phyloP scores from a whole-genome alignment of 768 basidiomycete species.

The Tubosaeta sp. region DNA sequence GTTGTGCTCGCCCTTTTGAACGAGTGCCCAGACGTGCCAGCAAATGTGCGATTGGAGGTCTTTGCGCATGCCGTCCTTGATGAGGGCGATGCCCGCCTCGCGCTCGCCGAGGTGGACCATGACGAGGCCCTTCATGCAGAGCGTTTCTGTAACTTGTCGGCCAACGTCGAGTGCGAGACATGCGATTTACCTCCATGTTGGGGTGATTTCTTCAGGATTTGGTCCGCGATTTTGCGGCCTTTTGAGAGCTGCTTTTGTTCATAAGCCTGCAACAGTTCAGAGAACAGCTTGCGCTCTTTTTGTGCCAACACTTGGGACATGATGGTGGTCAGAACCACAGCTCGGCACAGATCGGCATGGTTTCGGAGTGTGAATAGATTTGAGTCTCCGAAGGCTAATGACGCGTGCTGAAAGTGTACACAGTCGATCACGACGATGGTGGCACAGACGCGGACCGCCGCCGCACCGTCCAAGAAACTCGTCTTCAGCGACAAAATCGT shows the following conservation, averaged over 20 bases:
- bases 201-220: conserved; percentile 92
- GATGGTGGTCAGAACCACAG: conserved; percentile 6
- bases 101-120: conserved; percentile 74
- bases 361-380: conserved; percentile 2
- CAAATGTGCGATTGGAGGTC: conserved; percentile 90
- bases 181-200: conserved; percentile 78
- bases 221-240: conserved; percentile 85
- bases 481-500: conserved; percentile 79
- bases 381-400: conserved; percentile 5
- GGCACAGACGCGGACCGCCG: conserved; percentile 64
- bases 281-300: conserved; percentile 84
- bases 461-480: conserved; percentile 55
- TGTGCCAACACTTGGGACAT: conserved; percentile 49
- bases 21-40: conserved; percentile 97
- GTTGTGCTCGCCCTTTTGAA: conserved; percentile 91
- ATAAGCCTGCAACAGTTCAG: conserved; percentile 80
- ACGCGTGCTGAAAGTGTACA: conserved; percentile 1
- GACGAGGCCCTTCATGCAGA: conserved; percentile 95
- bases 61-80: conserved; percentile 76
- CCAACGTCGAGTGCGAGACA: conserved; percentile 16
- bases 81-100: conserved; percentile 77
- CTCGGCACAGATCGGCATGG: neutral
- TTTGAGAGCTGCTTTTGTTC: conserved; percentile 87
- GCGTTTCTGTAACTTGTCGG: conserved; percentile 59
- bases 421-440: conserved; percentile 47